These are phyloP conservation scores for Pilasporangium apinafurcum DNA, from an alignment of 352 stramenopile species.

Conservation along the genomic window DNA sequence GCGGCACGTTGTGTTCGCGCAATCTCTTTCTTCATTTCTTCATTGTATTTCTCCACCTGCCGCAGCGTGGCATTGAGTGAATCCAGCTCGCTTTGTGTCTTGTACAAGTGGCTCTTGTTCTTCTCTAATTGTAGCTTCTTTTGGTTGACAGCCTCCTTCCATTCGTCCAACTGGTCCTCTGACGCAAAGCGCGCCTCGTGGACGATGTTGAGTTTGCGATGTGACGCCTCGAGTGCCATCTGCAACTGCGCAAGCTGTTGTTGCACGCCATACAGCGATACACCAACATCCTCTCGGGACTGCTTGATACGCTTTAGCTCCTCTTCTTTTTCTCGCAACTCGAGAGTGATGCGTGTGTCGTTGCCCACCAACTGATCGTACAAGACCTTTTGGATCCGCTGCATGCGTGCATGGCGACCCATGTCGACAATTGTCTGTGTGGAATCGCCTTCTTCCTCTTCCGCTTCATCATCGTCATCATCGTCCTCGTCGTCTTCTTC, in stretches of 20 bases:
- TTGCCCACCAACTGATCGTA: constrained; percentile 75
- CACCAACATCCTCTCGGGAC: constrained; percentile 84
- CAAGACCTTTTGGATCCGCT: constrained; percentile 82
- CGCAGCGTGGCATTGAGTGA: constrained; percentile 74
- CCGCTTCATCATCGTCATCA: constrained; percentile 38
- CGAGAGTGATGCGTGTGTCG: constrained; percentile 59
- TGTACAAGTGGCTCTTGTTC: constrained; percentile 59
- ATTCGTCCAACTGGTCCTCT: constrained; percentile 70
- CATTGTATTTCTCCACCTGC: constrained; percentile 92
- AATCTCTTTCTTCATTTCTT: constrained; percentile 94
- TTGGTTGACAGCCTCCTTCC: constrained; percentile 47
- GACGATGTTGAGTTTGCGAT: constrained; percentile 58
- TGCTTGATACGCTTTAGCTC: constrained; percentile 61
- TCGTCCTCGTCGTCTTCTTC: constrained; percentile 30
- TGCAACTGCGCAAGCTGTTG: constrained; percentile 93
- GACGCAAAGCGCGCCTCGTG: constrained; percentile 63
- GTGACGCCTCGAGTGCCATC: constrained; percentile 78
- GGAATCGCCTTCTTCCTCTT: constrained; percentile 54
- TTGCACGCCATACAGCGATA: constrained; percentile 92
- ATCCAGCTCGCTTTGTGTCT: constrained; percentile 86
- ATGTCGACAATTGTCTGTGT: constrained; percentile 83
- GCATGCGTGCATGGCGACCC: constrained; percentile 69
- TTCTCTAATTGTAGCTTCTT: constrained; percentile 65
- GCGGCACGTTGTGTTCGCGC: constrained; percentile 86
- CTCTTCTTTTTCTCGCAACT: constrained; percentile 75